Conservation (phyloP, 805 yeast species). For the Ogataea polymorpha region DNA sequence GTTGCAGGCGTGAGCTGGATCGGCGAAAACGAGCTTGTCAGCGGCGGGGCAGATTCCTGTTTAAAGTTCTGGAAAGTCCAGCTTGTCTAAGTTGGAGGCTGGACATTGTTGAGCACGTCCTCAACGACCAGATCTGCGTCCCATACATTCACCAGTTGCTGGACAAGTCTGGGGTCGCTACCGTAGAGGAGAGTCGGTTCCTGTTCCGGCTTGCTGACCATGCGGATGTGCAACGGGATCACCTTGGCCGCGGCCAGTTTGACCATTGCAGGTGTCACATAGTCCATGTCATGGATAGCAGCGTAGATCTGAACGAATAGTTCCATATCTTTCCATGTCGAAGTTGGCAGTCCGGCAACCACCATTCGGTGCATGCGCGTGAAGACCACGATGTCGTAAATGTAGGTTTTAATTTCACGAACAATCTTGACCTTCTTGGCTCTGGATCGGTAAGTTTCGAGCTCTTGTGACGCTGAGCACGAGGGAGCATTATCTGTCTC, state of each 20-base stretch:
- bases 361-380: constrained; percentile 55
- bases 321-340: constrained; percentile 41
- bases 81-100: constrained; percentile 44
- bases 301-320: constrained; percentile 39
- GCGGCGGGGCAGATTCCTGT: constrained; percentile 80
- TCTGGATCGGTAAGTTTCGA: background rate
- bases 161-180: constrained; percentile 43
- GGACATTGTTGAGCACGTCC: constrained; percentile 47
- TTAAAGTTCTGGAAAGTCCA: constrained; percentile 67
- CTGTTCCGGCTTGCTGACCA: constrained; percentile 33
- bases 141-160: constrained; percentile 42
- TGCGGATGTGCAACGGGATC: constrained; percentile 44
- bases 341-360: constrained; percentile 49
- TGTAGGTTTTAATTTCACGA: constrained; percentile 51
- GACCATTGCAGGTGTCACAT: constrained; percentile 52
- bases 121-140: constrained; percentile 48
- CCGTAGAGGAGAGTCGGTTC: constrained; percentile 59
- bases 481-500: background rate
- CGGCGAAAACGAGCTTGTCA: constrained; percentile 46
- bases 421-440: constrained; percentile 34
- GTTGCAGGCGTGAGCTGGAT: constrained; percentile 73
- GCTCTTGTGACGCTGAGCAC: background rate
- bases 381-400: constrained; percentile 54
- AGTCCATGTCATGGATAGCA: constrained; percentile 38
- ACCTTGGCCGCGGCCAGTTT: constrained; percentile 46